Evolutionary conservation across 805 yeast genomes (phyloP).

Genomic region (Metschnikowia vanudenii): DNA sequence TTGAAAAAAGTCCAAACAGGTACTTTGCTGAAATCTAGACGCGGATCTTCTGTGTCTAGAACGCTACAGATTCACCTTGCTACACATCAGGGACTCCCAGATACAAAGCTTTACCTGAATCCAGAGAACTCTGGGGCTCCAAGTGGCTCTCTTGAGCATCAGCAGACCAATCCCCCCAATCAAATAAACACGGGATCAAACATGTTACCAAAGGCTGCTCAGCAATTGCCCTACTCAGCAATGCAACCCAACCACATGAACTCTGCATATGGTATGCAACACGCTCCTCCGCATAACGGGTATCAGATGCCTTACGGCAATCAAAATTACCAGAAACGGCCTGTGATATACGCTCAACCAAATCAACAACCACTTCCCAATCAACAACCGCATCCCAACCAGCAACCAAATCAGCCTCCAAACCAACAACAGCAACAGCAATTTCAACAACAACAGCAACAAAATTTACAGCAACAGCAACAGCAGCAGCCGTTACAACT

Average conservation of each 20-base stretch:
- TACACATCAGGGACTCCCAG: slow-evolving; percentile 54
- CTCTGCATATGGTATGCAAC: slow-evolving; percentile 3
- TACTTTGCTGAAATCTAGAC: slow-evolving; percentile 64
- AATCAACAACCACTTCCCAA: slow-evolving; percentile 5
- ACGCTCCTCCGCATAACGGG: slow-evolving; percentile 4
- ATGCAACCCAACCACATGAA: slow-evolving; percentile 6
- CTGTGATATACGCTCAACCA: slow-evolving; percentile 7
- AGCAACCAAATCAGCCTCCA: slow-evolving; percentile 9
- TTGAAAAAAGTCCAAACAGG: slow-evolving; percentile 77
- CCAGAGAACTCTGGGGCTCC: slow-evolving; percentile 3
- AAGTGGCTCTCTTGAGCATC: background rate
- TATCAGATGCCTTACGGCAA: slow-evolving; percentile 8
- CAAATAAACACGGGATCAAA: background rate
- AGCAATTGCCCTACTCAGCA: slow-evolving; percentile 4
- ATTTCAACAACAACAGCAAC: background rate
- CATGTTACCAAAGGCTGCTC: slow-evolving; percentile 4
- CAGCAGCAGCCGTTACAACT: slow-evolving; percentile 9
- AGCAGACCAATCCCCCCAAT: background rate
- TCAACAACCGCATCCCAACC: slow-evolving; percentile 12
- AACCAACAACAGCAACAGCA: slow-evolving; percentile 4
- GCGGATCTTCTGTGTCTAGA: slow-evolving; percentile 80
- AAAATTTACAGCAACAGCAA: slow-evolving; percentile 10
- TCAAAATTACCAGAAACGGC: slow-evolving; percentile 13
- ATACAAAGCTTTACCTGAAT: slow-evolving; percentile 33
- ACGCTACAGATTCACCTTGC: slow-evolving; percentile 75